Conservation (phyloP, 164 flowering plant species). For the Chimonanthus salicifolius region DNA sequence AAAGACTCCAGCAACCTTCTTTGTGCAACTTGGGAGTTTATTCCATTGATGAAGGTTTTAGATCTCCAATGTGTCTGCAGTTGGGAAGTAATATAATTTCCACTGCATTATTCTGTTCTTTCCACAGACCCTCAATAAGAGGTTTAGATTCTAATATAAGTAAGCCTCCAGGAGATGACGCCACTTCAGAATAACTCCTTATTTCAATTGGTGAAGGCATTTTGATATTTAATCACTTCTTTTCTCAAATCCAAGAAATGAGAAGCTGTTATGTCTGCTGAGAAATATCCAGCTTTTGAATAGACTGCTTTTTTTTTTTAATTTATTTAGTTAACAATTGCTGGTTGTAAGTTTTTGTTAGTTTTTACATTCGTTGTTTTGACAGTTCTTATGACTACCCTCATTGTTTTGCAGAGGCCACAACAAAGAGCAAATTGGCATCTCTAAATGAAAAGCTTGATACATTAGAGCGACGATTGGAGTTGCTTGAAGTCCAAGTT, state of each 20-base stretch:
- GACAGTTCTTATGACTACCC: neutral
- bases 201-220: no score
- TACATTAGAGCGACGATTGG: constrained; percentile 75
- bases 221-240: no score
- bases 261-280: no score
- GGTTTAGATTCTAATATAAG: no score
- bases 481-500: constrained; percentile 88
- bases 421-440: constrained; percentile 92
- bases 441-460: constrained; percentile 89
- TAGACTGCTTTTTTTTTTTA: no score
- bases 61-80: neutral
- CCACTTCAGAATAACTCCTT: no score
- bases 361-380: neutral
- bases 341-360: neutral
- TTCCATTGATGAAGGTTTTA: neutral
- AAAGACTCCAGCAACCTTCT: no score
- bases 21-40: neutral
- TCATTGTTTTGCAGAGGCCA: constrained; percentile 53
- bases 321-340: neutral
- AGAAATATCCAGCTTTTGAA: no score
- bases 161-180: no score
- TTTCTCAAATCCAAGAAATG: no score
- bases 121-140: neutral
- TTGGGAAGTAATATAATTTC: neutral
- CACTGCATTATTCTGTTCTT: neutral